Evolutionary conservation across 192 early-diverging fungal genomes (phyloP), one percentile per base, ranked within the genome.

Genomic region (Ambispora gerdemannii): DNA sequence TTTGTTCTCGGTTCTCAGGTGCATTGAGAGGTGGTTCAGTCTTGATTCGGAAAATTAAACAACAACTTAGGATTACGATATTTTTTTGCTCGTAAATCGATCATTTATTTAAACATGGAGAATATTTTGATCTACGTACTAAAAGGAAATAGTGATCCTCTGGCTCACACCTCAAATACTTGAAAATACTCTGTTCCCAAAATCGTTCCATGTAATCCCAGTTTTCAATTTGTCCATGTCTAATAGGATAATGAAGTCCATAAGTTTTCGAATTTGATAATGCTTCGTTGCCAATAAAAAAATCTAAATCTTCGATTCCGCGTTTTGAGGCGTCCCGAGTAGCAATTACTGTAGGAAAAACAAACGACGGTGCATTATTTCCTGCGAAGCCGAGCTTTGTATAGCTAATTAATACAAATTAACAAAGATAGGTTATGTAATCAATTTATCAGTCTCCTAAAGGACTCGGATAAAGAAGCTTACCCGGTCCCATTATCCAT

Each of bases 141-240:
- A 98, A 80, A 55, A 98, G 72, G 74, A 98, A 97, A 72, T 89
- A 87, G 81, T 98, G 97, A 83, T 98, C 97, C 77, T 98, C 97
- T 19, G 97, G 97, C 80, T 98, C 97, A 80, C 95, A 97, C 60
- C 95, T 88, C 77, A 98, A 76, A 77, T 97, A 96, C 81, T 98
- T 93, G 83, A 97, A 98, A 62, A 98, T 93, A 74, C 89, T 94
- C 72, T 96, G 95, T 80, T 98, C 95, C 91, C 96, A 95, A 83
- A 93, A 98, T 70, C 95, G 90, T 78, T 98, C 97, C 97, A 98
- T 98, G 51, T 95, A 88, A 81, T 98, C 97, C 95, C 95, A 98
- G 83, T 97, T 97, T 38, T 96, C 94, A 72, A 98, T 97, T 80
- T 96, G 94, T 31, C 95, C 97, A 71, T 98, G 97, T 20, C 95